Conservation (phyloP, 257 asterid species). For the Scutellaria baicalensis region DNA sequence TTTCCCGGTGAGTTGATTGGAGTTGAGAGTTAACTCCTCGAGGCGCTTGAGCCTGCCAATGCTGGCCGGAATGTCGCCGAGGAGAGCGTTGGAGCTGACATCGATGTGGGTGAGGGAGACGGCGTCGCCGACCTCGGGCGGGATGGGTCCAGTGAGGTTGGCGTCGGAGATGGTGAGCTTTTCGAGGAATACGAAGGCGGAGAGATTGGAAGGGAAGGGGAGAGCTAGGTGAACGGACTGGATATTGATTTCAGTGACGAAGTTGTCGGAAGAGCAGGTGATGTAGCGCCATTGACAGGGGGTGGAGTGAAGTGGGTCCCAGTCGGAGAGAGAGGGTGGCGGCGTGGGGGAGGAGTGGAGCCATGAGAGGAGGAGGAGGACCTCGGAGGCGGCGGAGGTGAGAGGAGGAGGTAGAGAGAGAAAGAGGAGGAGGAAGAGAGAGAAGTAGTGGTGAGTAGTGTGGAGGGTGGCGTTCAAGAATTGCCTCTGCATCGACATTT, state of each 20-base stretch:
- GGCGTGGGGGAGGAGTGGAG: conserved; percentile 34
- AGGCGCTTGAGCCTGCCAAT: conserved; percentile 45
- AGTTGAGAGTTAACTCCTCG: conserved; percentile 47
- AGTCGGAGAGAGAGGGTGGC: conserved; percentile 37
- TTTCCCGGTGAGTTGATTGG: conserved; percentile 48
- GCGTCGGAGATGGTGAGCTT: conserved; percentile 47
- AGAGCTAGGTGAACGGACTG: conserved; percentile 43
- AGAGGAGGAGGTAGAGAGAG: conserved; percentile 11
- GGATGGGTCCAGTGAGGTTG: conserved; percentile 67
- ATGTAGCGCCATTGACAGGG: conserved; percentile 73
- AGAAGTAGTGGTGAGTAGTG: conserved; percentile 2
- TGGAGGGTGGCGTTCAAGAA: conserved; percentile 51
- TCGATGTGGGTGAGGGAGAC: conserved; percentile 40
- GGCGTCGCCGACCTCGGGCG: conserved; percentile 48
- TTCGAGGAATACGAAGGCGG: conserved; percentile 44
- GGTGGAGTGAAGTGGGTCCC: conserved; percentile 42
- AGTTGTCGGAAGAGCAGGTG: conserved; percentile 36
- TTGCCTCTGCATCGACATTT: conserved; percentile 73
- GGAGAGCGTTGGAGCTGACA: conserved; percentile 47
- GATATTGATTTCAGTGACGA: conserved; percentile 41
- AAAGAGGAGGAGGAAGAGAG: conserved; percentile 16
- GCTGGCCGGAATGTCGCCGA: conserved; percentile 41
- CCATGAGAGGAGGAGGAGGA: conserved; percentile 48
- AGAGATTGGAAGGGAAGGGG: conserved; percentile 65
- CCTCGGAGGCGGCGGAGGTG: conserved; percentile 35